Evolutionary conservation across 805 yeast genomes (phyloP), one percentile per base, ranked within the genome.

Genomic region (Helenozyma baotianmanensis): DNA sequence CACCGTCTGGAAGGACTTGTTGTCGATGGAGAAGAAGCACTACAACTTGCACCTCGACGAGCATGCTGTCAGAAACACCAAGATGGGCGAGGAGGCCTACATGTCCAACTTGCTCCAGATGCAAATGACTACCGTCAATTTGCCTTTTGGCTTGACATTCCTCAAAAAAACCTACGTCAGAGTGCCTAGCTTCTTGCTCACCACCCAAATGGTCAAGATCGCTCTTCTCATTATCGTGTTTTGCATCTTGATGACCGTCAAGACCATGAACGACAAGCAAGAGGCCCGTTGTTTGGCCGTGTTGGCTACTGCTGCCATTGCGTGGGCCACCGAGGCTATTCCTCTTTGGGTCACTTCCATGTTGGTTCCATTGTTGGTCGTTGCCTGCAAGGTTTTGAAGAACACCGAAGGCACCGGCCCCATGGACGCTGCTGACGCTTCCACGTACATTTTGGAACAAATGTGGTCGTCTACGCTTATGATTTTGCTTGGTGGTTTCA

Each of bases 401-500:
- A 77, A 80, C 45, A 25, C 32, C 19, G 58, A 56, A 29, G 60
- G 58, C 2, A 70, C 71, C 9, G 59, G 62, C 14, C 68, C 78
- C 0, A 65, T 89, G 71, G 41, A 52, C 2, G 80, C 90, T 2
- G 63, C 75, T 0, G 83, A 74, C 6, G 89, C 97, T 2, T 73
- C 95, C 1, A 76, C 78, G 48, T 85, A 72, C 52, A 85, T 90
- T 33, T 75, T 92, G 42, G 68, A 86, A 1, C 68, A 88, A 13
- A 90, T 90, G 97, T 90, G 97, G 97, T 80, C 89, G 6, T 86
- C 96, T 2, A 94, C 88, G 11, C 86, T 92, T 42, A 78, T 89
- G 83, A 65, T 90, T 24, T 65, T 90, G 32, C 62, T 90, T 9
- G 97, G 97, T 43, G 98, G 98, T 1, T 90, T 90, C 60, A 82